Conservation (phyloP, 441 rosid genomes). For the Populus hybrid region DNA sequence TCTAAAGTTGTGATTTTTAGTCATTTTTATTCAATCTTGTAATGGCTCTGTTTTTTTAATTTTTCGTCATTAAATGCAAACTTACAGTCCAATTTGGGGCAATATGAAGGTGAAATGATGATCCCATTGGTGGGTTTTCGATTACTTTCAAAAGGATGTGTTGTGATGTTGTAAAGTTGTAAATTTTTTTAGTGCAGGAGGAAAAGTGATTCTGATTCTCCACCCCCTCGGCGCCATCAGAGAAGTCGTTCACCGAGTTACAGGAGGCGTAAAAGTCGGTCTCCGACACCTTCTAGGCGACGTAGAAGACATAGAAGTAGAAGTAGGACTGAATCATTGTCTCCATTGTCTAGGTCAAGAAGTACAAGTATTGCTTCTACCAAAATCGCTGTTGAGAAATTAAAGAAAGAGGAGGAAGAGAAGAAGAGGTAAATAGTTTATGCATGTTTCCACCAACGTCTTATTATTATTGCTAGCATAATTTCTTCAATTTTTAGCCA, state of each 20-base stretch:
- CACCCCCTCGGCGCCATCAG: slow-evolving; percentile 19
- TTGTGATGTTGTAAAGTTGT: neutral
- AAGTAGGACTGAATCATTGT: slow-evolving; percentile 40
- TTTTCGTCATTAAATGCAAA: neutral
- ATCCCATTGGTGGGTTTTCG: neutral
- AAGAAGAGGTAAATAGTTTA: slow-evolving; percentile 40
- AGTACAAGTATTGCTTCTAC: slow-evolving; percentile 29
- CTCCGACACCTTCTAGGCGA: slow-evolving; percentile 49
- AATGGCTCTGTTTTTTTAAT: too few species aligned
- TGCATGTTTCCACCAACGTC: neutral
- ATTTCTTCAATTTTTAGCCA: neutral
- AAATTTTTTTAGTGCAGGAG: slow-evolving; percentile 20
- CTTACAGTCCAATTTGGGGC: neutral
- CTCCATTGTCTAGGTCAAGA: slow-evolving; percentile 35
- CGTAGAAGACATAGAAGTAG: slow-evolving; percentile 35
- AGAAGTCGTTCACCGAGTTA: slow-evolving; percentile 21
- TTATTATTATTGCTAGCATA: neutral
- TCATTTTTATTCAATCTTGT: neutral
- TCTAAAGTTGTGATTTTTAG: neutral
- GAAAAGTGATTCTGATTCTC: slow-evolving; percentile 43
- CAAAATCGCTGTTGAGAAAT: slow-evolving; percentile 33
- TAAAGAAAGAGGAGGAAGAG: slow-evolving; percentile 52
- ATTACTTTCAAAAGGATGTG: neutral
- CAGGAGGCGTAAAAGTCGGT: slow-evolving; percentile 49
- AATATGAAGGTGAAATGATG: neutral